A percentile compares a stretch with the other conserved stretches of the same genome.
Conservation (phyloP, 352 stramenopile species). For the Globisporangium megalacanthum region DNA sequence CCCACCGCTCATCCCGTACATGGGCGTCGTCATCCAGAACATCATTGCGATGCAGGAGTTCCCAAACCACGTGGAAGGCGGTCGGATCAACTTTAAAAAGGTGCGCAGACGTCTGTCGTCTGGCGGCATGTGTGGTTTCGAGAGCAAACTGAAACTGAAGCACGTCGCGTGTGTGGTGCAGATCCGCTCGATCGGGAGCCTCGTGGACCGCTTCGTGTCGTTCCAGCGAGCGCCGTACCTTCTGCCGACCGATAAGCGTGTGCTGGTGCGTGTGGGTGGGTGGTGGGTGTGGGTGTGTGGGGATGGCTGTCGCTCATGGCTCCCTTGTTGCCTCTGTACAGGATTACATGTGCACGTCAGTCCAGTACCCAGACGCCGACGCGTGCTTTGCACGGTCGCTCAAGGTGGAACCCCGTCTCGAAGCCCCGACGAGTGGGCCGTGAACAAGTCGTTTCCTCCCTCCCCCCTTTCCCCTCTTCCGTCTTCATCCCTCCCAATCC, state of each 20-base stretch:
- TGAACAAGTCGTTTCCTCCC: neutral
- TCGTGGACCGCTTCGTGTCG: slow-evolving; percentile 52
- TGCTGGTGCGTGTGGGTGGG: slow-evolving; percentile 45
- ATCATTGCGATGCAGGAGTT: slow-evolving; percentile 81
- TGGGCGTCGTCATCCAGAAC: slow-evolving; percentile 84
- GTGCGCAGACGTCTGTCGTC: slow-evolving; percentile 11
- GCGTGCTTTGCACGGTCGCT: slow-evolving; percentile 77
- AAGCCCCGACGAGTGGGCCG: slow-evolving; percentile 22
- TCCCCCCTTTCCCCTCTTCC: neutral
- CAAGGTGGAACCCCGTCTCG: slow-evolving; percentile 76
- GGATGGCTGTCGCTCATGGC: neutral
- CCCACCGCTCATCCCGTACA: slow-evolving; percentile 74
- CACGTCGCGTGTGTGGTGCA: slow-evolving; percentile 7
- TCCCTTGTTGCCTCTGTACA: slow-evolving; percentile 13
- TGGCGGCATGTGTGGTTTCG: neutral
- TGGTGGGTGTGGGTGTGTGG: neutral
- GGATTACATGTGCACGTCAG: slow-evolving; percentile 71
- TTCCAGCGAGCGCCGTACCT: slow-evolving; percentile 81
- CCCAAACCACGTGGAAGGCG: slow-evolving; percentile 64
- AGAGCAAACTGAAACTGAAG: neutral
- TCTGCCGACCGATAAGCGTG: slow-evolving; percentile 67
- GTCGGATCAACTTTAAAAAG: slow-evolving; percentile 88
- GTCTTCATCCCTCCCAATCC: neutral
- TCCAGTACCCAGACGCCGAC: slow-evolving; percentile 58
- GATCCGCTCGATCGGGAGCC: slow-evolving; percentile 61